Evolutionary conservation across 805 yeast genomes (phyloP).

Genomic region (Schizosaccharomyces pombe): DNA sequence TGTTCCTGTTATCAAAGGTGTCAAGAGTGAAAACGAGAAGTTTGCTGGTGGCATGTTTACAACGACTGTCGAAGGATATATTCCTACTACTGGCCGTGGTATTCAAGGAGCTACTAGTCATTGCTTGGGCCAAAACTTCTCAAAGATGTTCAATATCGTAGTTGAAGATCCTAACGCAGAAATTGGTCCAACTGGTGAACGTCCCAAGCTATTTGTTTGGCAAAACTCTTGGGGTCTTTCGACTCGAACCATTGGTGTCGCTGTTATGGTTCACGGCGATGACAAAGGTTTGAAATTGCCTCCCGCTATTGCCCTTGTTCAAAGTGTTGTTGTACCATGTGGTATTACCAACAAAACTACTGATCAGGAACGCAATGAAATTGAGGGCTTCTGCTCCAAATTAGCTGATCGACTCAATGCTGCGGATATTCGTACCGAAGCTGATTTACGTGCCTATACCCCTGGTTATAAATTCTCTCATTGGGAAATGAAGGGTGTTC

Average conservation of each 20-base stretch:
- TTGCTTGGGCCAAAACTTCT: slow-evolving; percentile 91
- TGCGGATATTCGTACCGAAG: slow-evolving; percentile 48
- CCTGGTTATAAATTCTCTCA: slow-evolving; percentile 98
- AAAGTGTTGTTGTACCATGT: slow-evolving; percentile 81
- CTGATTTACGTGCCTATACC: slow-evolving; percentile 84
- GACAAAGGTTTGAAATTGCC: slow-evolving; percentile 95
- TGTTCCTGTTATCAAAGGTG: slow-evolving; percentile 89
- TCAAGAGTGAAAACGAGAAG: slow-evolving; percentile 89
- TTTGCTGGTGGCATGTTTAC: slow-evolving; percentile 95
- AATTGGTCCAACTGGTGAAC: slow-evolving; percentile 37
- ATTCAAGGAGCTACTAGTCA: slow-evolving; percentile 98
- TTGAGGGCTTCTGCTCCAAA: slow-evolving; percentile 43
- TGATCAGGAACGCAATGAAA: slow-evolving; percentile 45
- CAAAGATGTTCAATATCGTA: slow-evolving; percentile 87
- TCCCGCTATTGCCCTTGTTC: slow-evolving; percentile 84
- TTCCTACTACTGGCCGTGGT: slow-evolving; percentile 97
- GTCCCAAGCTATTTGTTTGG: slow-evolving; percentile 62
- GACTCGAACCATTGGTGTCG: slow-evolving; percentile 95
- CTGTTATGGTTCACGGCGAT: slow-evolving; percentile 97
- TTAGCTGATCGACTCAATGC: slow-evolving; percentile 38
- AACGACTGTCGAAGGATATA: slow-evolving; percentile 88
- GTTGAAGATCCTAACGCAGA: slow-evolving; percentile 59
- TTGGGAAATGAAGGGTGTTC: slow-evolving; percentile 89
- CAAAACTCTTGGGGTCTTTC: slow-evolving; percentile 99
- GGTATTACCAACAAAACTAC: slow-evolving; percentile 78